Evolutionary conservation across 108 stramenopile genomes (phyloP), one percentile per base, ranked within the genome.

Genomic region (Pseudonitzschia multiseries): DNA sequence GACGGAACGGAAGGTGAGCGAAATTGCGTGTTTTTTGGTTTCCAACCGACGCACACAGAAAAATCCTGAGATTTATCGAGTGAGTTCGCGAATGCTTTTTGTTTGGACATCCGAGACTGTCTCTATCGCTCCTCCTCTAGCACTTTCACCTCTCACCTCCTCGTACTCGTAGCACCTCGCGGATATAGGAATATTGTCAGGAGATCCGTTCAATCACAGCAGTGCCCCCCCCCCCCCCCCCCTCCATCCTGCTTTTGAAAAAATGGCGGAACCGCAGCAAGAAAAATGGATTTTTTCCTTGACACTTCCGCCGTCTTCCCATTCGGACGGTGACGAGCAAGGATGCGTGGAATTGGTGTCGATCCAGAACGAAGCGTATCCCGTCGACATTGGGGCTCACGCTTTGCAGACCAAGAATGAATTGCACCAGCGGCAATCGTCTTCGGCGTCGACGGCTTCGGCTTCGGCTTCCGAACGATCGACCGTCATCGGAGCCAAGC

Each of bases 261-360:
- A 36, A 48, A 48, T 48, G 46, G 18, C 9, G 12, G 46, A 18
- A 5, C 18, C 13, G 46, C 46, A 5, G 46, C 46, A 48, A 48
- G 71, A 72, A 60, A 65, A 72, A 36, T 79, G 79, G 79, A 51
- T 74, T 4, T 79, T 79, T 70, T 72, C 72, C 2, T 42, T 79
- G 27, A 28, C 26, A 10, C 48, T 77, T 24, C 76, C 76, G 24
- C 65, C 54, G 32, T n/a, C 57, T 8, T n/a, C 14, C 29, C 14
- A 59, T 59, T 28, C 27, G 29, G n/a, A 59, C 57, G 57, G n/a
- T 33, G 31, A 17, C 29, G 70, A 59, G 51, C 0, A 65, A 17
- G 9, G 64, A 43, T 65, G 17, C 6, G 36, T 77, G 10, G 66
- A 66, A 41, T 40, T 77, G 32, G 24, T 64, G 1, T 59, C 77